Percentiles rank a stretch among this genome's conserved stretches.
Evolutionary conservation across 2,329 filamentous ascomycete species (phyloP).

Genomic region (Fusarium incarnatum): DNA sequence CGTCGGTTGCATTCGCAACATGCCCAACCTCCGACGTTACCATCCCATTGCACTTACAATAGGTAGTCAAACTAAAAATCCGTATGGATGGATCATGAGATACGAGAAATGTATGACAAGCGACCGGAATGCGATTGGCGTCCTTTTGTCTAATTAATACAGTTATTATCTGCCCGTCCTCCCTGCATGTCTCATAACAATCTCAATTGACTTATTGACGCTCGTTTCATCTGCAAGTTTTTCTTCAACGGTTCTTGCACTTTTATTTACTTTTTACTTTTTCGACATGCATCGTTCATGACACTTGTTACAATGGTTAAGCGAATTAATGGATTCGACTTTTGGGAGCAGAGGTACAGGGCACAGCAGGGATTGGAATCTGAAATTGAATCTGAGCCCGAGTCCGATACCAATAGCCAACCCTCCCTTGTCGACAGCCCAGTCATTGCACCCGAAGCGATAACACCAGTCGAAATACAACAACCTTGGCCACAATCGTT

Average conservation of each 20-base stretch:
- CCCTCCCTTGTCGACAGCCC: slow-evolving; percentile 4
- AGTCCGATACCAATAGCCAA: slow-evolving; percentile 1
- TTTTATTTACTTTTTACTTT: neutral
- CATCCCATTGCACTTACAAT: neutral
- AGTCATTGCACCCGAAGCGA: neutral
- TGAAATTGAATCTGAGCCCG: neutral
- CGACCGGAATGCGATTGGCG: slow-evolving; percentile 7
- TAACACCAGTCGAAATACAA: neutral
- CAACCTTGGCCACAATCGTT: neutral
- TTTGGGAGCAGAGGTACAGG: slow-evolving; percentile 21
- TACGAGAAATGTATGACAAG: slow-evolving; percentile 1
- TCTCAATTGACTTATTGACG: neutral
- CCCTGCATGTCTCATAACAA: slow-evolving; percentile 22
- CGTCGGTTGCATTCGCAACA: neutral
- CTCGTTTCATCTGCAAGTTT: neutral
- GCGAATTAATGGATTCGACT: slow-evolving; percentile 18
- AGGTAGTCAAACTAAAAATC: neutral
- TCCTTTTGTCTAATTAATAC: slow-evolving; percentile 21
- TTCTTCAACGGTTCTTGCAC: neutral
- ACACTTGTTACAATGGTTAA: slow-evolving; percentile 6
- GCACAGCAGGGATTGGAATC: neutral
- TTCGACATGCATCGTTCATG: neutral
- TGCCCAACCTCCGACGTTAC: slow-evolving; percentile 11
- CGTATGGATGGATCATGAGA: neutral
- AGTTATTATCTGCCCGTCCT: neutral